These are phyloP conservation scores for Beauveria caledonica DNA, from an alignment of 2,329 filamentous ascomycete genomes.

Conservation along the genomic window DNA sequence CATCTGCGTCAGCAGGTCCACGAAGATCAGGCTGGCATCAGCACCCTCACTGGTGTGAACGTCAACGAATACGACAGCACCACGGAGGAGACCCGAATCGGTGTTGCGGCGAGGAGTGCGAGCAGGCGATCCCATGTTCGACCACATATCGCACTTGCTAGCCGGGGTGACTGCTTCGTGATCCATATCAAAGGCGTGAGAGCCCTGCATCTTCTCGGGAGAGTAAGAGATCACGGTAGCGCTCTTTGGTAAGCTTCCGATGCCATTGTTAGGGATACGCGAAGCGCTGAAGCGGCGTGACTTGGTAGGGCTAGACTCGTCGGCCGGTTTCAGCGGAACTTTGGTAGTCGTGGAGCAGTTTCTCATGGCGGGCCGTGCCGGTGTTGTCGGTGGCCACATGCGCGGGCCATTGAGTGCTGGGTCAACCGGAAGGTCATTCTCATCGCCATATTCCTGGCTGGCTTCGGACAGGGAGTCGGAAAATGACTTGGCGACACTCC, in stretches of 20 bases:
- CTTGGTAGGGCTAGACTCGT: slow-evolving; percentile 42
- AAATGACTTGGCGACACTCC: slow-evolving; percentile 18
- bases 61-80: slow-evolving; percentile 74
- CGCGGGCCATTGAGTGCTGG: slow-evolving; percentile 29
- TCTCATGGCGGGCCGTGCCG: slow-evolving; percentile 42
- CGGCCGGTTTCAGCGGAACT: slow-evolving; percentile 64
- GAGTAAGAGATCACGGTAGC: slow-evolving; percentile 48
- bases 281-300: slow-evolving; percentile 44
- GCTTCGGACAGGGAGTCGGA: slow-evolving; percentile 49
- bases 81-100: slow-evolving; percentile 49
- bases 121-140: slow-evolving; percentile 45
- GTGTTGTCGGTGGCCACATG: slow-evolving; percentile 41
- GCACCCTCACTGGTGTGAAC: slow-evolving; percentile 75
- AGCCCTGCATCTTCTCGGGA: slow-evolving; percentile 29
- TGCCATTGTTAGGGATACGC: slow-evolving; percentile 35
- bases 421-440: slow-evolving; percentile 53
- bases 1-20: slow-evolving; percentile 71
- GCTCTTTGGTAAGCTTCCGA: slow-evolving; percentile 34
- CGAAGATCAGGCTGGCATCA: slow-evolving; percentile 73
- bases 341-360: slow-evolving; percentile 59
- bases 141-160: slow-evolving; percentile 42
- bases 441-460: slow-evolving; percentile 59
- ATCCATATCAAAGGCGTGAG: slow-evolving; percentile 12
- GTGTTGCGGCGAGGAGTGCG: slow-evolving; percentile 48
- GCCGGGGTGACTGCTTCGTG: slow-evolving; percentile 23